Base-by-base conservation (phyloP, 192 early-diverging fungal species). In the Martensiomyces pterosporus region DNA sequence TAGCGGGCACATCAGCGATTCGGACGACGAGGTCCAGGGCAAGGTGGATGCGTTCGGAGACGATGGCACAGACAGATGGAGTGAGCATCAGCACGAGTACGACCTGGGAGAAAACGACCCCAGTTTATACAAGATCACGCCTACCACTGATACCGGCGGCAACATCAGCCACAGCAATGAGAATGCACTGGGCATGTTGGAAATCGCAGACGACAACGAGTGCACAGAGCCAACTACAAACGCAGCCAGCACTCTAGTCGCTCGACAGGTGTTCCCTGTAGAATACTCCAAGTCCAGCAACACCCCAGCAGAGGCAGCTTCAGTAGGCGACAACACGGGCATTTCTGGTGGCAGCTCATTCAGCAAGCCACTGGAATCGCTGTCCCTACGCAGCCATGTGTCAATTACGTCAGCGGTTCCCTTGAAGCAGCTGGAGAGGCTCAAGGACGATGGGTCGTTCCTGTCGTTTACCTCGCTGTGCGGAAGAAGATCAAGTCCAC, bases 341-440 rank as follows among this genome's bases (percentile, higher is more conserved):
- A 6, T 39, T 22, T 6, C 24, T 23, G 14, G 32, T 26, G 19
- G 16, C 9, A 38, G 57, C 16, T 34, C 25, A 18, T 71, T 64
- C 25, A 29, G 13, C 36, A 55, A 46, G n/a, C 69, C 69, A 21
- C 62, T 56, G 1, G 62, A 73, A 25, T 65, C 69, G n/a, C 54
- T 73, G 29, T 65, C 69, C 4, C 53, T 73, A 24, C 57, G 69
- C 17, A 65, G 62, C 0, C 69, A 73, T 4, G 22, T 73, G 1
- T 61, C 62, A 10, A 18, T 65, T 5, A 57, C 69, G 0, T 48
- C 53, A 0, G 44, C 52, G 14, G 9, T 3, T 0, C 57, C 57
- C 18, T 49, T 73, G 6, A 4, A 29, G 1, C 37, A 26, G 4
- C 36, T 72, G 13, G 53, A 56, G 12, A 5, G 16, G 8, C 49